These are phyloP conservation scores for Tolypocladium pustulatum DNA, from an alignment of 2,329 filamentous ascomycete genomes.

Conservation along the genomic window DNA sequence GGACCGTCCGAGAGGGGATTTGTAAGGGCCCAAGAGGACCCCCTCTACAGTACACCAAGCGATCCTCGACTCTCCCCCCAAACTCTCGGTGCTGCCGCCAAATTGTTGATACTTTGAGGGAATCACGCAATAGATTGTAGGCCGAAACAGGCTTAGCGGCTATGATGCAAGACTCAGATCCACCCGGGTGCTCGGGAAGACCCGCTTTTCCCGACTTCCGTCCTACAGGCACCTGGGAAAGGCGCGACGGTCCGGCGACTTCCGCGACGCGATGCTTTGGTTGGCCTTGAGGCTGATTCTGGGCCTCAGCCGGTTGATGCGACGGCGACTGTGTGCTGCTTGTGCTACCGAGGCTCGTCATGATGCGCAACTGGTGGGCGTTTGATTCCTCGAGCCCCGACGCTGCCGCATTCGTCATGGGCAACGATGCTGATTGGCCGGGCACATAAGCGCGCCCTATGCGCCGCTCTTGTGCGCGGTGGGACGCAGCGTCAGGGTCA, in stretches of 20 bases:
- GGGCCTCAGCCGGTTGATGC: not conserved
- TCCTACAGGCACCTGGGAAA: not conserved
- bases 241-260: slow-evolving; percentile 1
- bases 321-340: not conserved
- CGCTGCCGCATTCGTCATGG: slow-evolving; percentile 1
- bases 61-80: not conserved
- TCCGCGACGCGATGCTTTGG: not conserved
- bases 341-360: not conserved
- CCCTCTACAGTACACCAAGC: not conserved
- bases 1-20: slow-evolving; percentile 6
- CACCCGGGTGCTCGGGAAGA: slow-evolving; percentile 5
- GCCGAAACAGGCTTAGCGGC: slow-evolving; percentile 18
- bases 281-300: not conserved
- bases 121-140: slow-evolving; percentile 29
- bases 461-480: not conserved
- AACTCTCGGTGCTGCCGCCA: not conserved
- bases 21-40: slow-evolving; percentile 10
- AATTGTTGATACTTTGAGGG: slow-evolving; percentile 25
- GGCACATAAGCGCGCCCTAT: not conserved
- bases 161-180: slow-evolving; percentile 13
- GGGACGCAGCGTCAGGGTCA: not conserved
- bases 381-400: not conserved
- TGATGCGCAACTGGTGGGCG: not conserved
- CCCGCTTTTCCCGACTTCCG: slow-evolving; percentile 26
- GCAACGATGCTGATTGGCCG: not conserved